These are phyloP conservation scores for Boletellus deceptivus DNA, from an alignment of 1,284 basidiomycete species.

Conservation along the genomic window DNA sequence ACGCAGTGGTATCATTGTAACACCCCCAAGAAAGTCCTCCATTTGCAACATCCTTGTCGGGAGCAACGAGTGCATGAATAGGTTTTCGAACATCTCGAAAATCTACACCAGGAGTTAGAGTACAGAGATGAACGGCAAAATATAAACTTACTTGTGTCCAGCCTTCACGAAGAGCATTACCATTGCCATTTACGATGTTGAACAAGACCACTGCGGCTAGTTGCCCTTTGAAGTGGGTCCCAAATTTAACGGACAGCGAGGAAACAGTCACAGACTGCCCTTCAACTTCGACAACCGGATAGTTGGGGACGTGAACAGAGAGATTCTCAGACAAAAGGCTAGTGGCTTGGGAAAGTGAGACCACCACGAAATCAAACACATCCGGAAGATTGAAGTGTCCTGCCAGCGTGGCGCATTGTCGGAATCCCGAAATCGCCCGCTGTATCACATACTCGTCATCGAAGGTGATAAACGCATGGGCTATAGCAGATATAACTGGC, in stretches of 20 bases:
- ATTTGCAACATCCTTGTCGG: slow-evolving; percentile 90
- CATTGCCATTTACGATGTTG: slow-evolving; percentile 96
- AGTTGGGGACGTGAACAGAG: slow-evolving; percentile 75
- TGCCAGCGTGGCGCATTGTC: slow-evolving; percentile 94
- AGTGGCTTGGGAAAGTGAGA: slow-evolving; percentile 88
- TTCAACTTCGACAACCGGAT: slow-evolving; percentile 92
- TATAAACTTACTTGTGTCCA: slow-evolving; percentile 75
- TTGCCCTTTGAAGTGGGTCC: slow-evolving; percentile 94
- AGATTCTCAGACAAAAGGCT: slow-evolving; percentile 75
- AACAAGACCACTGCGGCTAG: slow-evolving; percentile 97
- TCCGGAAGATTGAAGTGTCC: slow-evolving; percentile 87
- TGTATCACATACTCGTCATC: slow-evolving; percentile 97
- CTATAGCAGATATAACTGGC: slow-evolving; percentile 86
- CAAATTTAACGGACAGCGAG: slow-evolving; percentile 89
- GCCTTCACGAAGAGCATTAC: slow-evolving; percentile 90
- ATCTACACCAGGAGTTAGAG: slow-evolving; percentile 53
- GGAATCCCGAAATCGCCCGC: slow-evolving; percentile 90
- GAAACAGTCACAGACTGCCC: slow-evolving; percentile 88
- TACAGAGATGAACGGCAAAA: background rate
- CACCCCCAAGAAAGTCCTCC: slow-evolving; percentile 93
- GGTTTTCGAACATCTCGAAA: slow-evolving; percentile 97
- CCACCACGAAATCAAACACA: slow-evolving; percentile 95
- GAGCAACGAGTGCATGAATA: slow-evolving; percentile 91
- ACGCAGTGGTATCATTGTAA: slow-evolving; percentile 85
- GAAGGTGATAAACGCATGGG: slow-evolving; percentile 92